Percentiles rank a stretch among this genome's conserved stretches.
These are phyloP conservation scores for Flaveria ramosissima DNA, from an alignment of 129 eudicot species.

Conservation along the genomic window DNA sequence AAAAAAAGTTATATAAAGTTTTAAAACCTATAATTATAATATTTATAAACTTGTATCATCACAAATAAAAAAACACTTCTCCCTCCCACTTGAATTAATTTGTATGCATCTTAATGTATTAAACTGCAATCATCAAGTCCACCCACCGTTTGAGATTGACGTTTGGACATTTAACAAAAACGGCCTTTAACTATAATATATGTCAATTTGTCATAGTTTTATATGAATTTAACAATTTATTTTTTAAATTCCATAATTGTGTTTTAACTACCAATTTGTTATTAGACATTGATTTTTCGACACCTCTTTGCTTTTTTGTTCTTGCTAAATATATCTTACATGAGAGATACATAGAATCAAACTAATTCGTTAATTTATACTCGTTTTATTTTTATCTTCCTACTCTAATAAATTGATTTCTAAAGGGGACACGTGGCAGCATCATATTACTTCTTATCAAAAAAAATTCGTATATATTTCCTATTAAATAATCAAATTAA, in stretches of 20 bases:
- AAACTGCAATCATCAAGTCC: constrained; percentile 27
- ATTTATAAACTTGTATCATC: not conserved
- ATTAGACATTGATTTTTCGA: not conserved
- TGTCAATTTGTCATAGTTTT: constrained; percentile 6
- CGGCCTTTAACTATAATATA: constrained; percentile 1
- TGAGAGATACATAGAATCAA: not conserved
- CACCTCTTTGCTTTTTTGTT: not conserved
- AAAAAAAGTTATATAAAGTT: not conserved
- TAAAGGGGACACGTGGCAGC: too few relatives aligned
- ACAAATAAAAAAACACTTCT: not conserved
- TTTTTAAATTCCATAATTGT: too few relatives aligned
- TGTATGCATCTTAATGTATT: constrained; percentile 5
- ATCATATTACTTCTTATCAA: too few relatives aligned
- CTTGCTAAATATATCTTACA: not conserved
- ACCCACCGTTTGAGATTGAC: constrained; percentile 30
- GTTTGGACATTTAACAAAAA: constrained; percentile 25
- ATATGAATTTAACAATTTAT: not conserved
- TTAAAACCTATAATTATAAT: not conserved
- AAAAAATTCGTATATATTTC: too few relatives aligned
- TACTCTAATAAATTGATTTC: too few relatives aligned
- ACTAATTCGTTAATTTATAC: not conserved
- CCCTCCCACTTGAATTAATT: constrained; percentile 9
- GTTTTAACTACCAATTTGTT: too few relatives aligned
- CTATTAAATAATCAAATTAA: too few relatives aligned
- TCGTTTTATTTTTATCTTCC: too few relatives aligned